phyloP scores from a whole-genome alignment of 495 filamentous ascomycete genomes.

The Aspergillus taichungensis region DNA sequence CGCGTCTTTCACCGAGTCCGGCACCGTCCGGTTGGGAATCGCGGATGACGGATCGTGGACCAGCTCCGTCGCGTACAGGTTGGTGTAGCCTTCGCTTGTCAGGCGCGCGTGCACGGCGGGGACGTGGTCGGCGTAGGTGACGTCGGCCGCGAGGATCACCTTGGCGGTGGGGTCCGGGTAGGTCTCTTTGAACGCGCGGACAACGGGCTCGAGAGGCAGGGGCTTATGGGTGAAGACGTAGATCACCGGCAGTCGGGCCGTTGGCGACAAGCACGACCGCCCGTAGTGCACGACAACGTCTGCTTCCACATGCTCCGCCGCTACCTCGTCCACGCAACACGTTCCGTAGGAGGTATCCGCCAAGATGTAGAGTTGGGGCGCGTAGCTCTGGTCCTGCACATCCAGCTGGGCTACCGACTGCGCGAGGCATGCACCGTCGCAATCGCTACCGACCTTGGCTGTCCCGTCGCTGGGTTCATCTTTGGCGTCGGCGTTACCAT shows the following conservation, averaged over 20 bases:
- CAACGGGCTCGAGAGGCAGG: slow-evolving; percentile 48
- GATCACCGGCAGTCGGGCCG: slow-evolving; percentile 78
- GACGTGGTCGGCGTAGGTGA: slow-evolving; percentile 72
- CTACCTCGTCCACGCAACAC: slow-evolving; percentile 96
- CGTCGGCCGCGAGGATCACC: slow-evolving; percentile 79
- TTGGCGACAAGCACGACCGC: slow-evolving; percentile 83
- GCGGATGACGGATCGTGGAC: slow-evolving; percentile 68
- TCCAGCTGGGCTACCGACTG: slow-evolving; percentile 24
- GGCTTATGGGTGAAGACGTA: slow-evolving; percentile 77
- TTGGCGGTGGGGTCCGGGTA: slow-evolving; percentile 56
- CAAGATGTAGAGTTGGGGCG: slow-evolving; percentile 68
- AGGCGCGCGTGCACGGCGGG: slow-evolving; percentile 42
- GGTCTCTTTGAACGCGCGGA: slow-evolving; percentile 55
- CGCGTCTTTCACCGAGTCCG: slow-evolving; percentile 38
- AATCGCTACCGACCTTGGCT: slow-evolving; percentile 9
- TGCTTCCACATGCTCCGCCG: slow-evolving; percentile 86
- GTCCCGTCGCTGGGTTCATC: slow-evolving; percentile 5
- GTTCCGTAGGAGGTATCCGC: slow-evolving; percentile 95
- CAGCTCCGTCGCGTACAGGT: slow-evolving; percentile 60
- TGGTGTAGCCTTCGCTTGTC: slow-evolving; percentile 52
- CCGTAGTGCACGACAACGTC: slow-evolving; percentile 95
- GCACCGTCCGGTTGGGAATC: slow-evolving; percentile 76
- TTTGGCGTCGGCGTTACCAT: slow-evolving; percentile 1
- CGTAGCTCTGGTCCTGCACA: slow-evolving; percentile 19
- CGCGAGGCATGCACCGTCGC: slow-evolving; percentile 9